Conservation (phyloP, 768 basidiomycete genomes). For the Chalciporus chontae region DNA sequence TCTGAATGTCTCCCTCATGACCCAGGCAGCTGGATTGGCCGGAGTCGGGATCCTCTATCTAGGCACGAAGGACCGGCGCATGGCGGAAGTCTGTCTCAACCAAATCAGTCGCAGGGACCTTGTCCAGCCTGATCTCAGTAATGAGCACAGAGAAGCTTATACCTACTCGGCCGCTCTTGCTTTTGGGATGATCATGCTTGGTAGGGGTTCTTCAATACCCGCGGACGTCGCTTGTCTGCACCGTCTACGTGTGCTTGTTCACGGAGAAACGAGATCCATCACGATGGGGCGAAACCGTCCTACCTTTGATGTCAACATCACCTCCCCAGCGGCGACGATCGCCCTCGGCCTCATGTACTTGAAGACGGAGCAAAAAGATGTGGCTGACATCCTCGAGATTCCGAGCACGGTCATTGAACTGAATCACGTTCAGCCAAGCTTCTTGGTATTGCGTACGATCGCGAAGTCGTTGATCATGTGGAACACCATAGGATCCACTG, state of each 20-base stretch:
- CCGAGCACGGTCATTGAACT: conserved; percentile 78
- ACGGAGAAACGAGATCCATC: conserved; percentile 57
- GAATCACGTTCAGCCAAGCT: conserved; percentile 84
- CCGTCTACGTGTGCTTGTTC: conserved; percentile 69
- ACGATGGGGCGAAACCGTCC: conserved; percentile 36
- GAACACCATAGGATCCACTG: conserved; percentile 67
- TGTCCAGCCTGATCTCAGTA: conserved; percentile 76
- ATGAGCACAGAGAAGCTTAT: conserved; percentile 90
- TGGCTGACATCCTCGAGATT: conserved; percentile 81
- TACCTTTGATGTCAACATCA: conserved; percentile 82
- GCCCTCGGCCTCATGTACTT: conserved; percentile 93
- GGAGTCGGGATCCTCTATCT: conserved; percentile 89
- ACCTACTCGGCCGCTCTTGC: conserved; percentile 84
- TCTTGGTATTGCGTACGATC: conserved; percentile 79
- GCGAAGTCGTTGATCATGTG: conserved; percentile 83
- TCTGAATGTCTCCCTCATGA: conserved; percentile 85
- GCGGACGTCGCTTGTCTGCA: conserved; percentile 71
- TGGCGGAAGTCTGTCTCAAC: conserved; percentile 88
- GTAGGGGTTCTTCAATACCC: conserved; percentile 73
- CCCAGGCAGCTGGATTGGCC: conserved; percentile 83
- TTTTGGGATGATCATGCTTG: conserved; percentile 97
- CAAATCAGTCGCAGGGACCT: conserved; percentile 81
- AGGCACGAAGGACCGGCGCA: conserved; percentile 80
- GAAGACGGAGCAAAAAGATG: conserved; percentile 75
- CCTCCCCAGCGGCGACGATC: conserved; percentile 87